Evolutionary conservation across 768 basidiomycete species (phyloP), one percentile per base, ranked within the genome.

Genomic region (Mycena venus): DNA sequence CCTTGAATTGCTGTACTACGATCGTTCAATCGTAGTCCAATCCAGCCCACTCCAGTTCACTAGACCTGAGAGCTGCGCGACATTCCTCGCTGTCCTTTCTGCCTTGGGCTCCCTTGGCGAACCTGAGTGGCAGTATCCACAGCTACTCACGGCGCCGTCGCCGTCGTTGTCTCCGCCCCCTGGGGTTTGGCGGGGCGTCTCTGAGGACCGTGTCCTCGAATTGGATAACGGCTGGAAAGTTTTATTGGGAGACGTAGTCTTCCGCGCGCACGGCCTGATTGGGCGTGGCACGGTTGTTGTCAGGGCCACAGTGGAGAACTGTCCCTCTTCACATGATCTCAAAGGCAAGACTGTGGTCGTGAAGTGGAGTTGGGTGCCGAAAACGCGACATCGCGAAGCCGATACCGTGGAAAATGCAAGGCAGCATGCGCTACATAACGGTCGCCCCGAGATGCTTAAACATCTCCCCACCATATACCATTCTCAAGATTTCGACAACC

Each of bases 1-100:
- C 19, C 23, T 68, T 21, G 38, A 68, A n/a, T 2, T 68, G 29
- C 55, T 68, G 9, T 68, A 68, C 49, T 68, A 68, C 40, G 55
- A 68, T 51, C 55, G 40, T 58, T 68, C 96, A 92, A 97, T 96
- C 11, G 80, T 84, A 4, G 86, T 86, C 0, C 53, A 65, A 51
- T 65, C 64, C 23, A 3, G 51, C 6, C 63, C 63, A 12, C 63
- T 64, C 11, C 31, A 11, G n/a, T 64, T 64, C 49, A 64, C 63
- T 5, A 23, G 49, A 14, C 23, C 49, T 11, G 23, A 47, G 10
- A 25, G 31, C 29, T 4, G 42, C 1, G 19, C n/a, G 19, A 23
- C 31, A 11, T 64, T 64, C 23, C 42, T 64, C 44, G 47, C 63
- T 29, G 14, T 51, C 27, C 63, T 64, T 25, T 64, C 14, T 31